These are phyloP conservation scores for Alternaria arborescens DNA, from an alignment of 2,329 filamentous ascomycete genomes.

Conservation along the genomic window DNA sequence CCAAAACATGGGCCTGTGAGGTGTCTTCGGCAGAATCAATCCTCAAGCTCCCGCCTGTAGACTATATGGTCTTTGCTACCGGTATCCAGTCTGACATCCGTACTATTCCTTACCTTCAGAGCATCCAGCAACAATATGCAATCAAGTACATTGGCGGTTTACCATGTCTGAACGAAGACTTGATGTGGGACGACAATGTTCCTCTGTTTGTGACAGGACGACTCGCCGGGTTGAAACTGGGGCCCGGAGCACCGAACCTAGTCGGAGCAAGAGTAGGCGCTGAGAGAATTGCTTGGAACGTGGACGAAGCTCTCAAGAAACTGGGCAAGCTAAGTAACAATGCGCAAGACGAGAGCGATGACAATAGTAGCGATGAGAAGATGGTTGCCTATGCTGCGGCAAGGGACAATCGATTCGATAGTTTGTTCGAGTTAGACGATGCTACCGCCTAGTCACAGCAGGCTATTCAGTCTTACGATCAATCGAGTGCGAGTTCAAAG, in stretches of 20 bases:
- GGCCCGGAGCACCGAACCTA: slow-evolving; percentile 76
- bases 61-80: slow-evolving; percentile 80
- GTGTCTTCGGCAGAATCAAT: slow-evolving; percentile 58
- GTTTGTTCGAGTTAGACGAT: slow-evolving; percentile 29
- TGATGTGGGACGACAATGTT: slow-evolving; percentile 77
- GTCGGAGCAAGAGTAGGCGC: slow-evolving; percentile 77
- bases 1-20: slow-evolving; percentile 48
- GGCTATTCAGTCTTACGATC: background rate
- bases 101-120: slow-evolving; percentile 68
- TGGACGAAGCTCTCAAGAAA: slow-evolving; percentile 65
- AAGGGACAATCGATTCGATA: slow-evolving; percentile 55
- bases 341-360: slow-evolving; percentile 3
- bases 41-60: slow-evolving; percentile 60
- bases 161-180: slow-evolving; percentile 77
- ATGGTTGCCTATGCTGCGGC: slow-evolving; percentile 49
- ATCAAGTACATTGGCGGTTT: slow-evolving; percentile 71
- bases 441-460: background rate
- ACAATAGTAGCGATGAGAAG: slow-evolving; percentile 30
- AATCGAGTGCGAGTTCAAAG: background rate
- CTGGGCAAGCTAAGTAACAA: slow-evolving; percentile 15
- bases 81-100: slow-evolving; percentile 72
- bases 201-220: slow-evolving; percentile 76
- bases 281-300: slow-evolving; percentile 75
- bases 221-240: slow-evolving; percentile 72
- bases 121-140: slow-evolving; percentile 67